A percentile compares a stretch with the other conserved stretches of the same genome.
Evolutionary conservation across 1,284 basidiomycete species (phyloP).

Genomic region (Microbotryomycetes sp.): DNA sequence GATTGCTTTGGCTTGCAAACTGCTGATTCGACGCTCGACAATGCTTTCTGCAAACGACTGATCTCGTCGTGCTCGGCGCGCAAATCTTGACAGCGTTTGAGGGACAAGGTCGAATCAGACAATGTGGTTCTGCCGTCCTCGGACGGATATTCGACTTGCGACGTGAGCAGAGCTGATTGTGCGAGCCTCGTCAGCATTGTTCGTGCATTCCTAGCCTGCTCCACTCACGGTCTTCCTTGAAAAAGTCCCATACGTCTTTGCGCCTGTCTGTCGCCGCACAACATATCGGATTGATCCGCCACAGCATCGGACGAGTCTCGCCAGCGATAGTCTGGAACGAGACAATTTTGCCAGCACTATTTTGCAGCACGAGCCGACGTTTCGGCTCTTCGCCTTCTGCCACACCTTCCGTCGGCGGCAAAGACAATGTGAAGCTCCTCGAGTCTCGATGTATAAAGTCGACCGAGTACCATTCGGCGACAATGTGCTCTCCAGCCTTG

Average conservation of each 20-base stretch:
- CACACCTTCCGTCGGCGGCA: constrained; percentile 30
- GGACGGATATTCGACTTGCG: constrained; percentile 33
- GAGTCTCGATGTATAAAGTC: constrained; percentile 31
- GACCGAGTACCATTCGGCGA: constrained; percentile 33
- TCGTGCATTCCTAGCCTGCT: not conserved
- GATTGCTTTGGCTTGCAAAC: constrained; percentile 14
- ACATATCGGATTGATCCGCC: constrained; percentile 35
- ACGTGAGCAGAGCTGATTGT: constrained; percentile 30
- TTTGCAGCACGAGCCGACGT: constrained; percentile 23
- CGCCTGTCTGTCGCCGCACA: constrained; percentile 16
- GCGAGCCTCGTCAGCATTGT: not conserved
- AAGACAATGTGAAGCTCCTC: constrained; percentile 30
- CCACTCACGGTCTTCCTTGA: constrained; percentile 33
- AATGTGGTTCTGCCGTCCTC: constrained; percentile 31
- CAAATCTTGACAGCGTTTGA: constrained; percentile 26
- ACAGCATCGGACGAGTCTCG: constrained; percentile 25
- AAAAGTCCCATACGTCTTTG: constrained; percentile 31
- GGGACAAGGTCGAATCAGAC: constrained; percentile 29
- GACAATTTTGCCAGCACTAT: constrained; percentile 9
- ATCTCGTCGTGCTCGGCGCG: constrained; percentile 30
- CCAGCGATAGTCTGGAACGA: constrained; percentile 27
- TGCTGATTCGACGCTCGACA: not conserved
- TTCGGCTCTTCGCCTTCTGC: constrained; percentile 31
- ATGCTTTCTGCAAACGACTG: constrained; percentile 13
- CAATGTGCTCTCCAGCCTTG: constrained; percentile 16